Conservation (phyloP, 805 yeast species). For the Maudiozyma serrabonitensis region DNA sequence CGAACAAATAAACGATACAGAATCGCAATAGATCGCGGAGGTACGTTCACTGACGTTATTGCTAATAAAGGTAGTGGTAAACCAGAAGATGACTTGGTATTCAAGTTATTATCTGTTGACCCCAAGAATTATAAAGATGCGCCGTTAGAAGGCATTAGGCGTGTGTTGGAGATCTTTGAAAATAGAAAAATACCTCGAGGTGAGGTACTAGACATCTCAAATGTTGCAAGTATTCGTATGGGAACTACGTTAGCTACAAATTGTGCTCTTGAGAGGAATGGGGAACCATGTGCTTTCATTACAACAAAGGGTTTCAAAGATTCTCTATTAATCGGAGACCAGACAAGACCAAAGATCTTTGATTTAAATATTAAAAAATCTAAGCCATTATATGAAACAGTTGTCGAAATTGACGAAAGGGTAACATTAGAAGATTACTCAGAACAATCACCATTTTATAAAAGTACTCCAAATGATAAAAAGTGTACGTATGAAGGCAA, state of each 20-base stretch:
- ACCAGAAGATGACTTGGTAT: conserved; percentile 48
- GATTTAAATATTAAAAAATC: conserved; percentile 70
- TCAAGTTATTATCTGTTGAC: conserved; percentile 80
- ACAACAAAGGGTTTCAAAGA: conserved; percentile 88
- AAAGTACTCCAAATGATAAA: conserved; percentile 17
- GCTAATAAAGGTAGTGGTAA: conserved; percentile 40
- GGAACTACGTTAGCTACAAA: conserved; percentile 97
- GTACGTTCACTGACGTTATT: conserved; percentile 80
- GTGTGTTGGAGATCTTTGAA: conserved; percentile 56
- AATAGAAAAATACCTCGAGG: conserved; percentile 49
- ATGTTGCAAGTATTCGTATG: conserved; percentile 65
- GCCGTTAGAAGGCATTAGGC: conserved; percentile 82
- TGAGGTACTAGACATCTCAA: conserved; percentile 48
- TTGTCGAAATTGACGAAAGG: conserved; percentile 81
- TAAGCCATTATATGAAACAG: conserved; percentile 60
- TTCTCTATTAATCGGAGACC: conserved; percentile 76
- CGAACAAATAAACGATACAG: conserved; percentile 8
- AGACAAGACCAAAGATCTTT: conserved; percentile 82
- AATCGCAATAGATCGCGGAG: conserved; percentile 60
- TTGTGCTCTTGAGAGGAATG: conserved; percentile 86
- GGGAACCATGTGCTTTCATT: conserved; percentile 75
- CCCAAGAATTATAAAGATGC: conserved; percentile 85
- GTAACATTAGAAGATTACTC: conserved; percentile 74
- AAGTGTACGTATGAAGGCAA: conserved; percentile 41
- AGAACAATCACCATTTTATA: conserved; percentile 49